Base-by-base conservation (phyloP, 495 filamentous ascomycete species). In the Poronia punctata region DNA sequence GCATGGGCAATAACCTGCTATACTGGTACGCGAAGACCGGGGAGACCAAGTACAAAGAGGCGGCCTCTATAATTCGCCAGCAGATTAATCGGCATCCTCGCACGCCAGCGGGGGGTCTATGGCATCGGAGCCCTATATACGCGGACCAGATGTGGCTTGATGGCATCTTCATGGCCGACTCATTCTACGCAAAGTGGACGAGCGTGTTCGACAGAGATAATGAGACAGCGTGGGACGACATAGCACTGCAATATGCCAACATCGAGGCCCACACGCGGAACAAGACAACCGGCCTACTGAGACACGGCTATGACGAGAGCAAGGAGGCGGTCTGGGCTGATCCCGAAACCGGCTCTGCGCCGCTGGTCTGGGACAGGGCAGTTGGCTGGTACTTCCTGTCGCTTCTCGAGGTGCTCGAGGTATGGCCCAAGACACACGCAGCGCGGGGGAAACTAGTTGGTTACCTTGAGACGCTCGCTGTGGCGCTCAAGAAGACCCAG, bases 311-410 rank as follows among this genome's bases (percentile, higher is more conserved):
- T 43, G 78, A 80, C 35, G 71, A 69, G 20, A 64, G 62, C 10
- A 66, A 62, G 35, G 64, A 45, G 7, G 72, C 76, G 7, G 60
- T 67, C 0, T 82, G 78, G 78, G 76, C 76, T 4, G 63, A 76
- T 38, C 60, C 67, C 0, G 40, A 63, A 2, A 79, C 74, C 5
- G 76, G 78, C 22, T 74, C 69, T 2, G 64, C 66, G 17, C 75
- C 72, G 4, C 53, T 71, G 9, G 73, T 76, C 16, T 82, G 78
- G 78, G 60, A 65, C 38, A 65, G 78, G 11, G 68, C 76, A 0
- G 55, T 78, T 12, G 78, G 76, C 1, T 80, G 76, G 78, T 80
- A 78, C 40, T 52, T 73, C 20, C 74, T 79, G 65, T 70, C 70
- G 7, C 54, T 82, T 1, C 59, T 78, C 1, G 75, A 80, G 37